phyloP scores from a whole-genome alignment of 1,284 basidiomycete species.

The Ustilago crameri region DNA sequence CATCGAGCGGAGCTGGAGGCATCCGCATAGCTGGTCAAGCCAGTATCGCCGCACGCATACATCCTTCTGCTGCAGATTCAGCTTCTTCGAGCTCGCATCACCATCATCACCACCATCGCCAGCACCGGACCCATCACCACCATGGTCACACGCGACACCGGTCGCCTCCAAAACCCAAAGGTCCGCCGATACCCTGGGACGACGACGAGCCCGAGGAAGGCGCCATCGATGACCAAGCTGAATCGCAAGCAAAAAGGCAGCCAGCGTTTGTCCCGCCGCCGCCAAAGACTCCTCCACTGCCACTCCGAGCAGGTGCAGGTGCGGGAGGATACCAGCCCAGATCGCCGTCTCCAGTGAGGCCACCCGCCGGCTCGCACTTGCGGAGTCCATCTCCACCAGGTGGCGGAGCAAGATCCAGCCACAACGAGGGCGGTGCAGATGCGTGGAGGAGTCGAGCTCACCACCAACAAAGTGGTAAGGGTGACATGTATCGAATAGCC shows the following conservation, averaged over 20 bases:
- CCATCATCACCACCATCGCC: neutral
- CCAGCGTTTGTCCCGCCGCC: conserved; percentile 15
- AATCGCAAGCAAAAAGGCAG: neutral
- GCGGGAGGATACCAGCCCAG: neutral
- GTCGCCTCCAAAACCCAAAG: neutral
- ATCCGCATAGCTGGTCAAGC: conserved; percentile 43
- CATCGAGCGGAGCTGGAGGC: conserved; percentile 5
- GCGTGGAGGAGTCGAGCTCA: neutral
- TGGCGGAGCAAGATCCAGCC: too few relatives aligned
- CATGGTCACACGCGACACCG: conserved; percentile 1
- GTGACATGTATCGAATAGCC: neutral
- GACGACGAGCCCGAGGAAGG: conserved; percentile 50
- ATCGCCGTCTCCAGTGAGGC: neutral
- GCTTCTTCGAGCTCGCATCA: neutral
- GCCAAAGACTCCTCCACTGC: conserved; percentile 21
- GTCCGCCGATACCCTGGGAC: neutral
- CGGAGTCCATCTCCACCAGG: neutral
- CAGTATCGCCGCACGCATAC: conserved; percentile 6
- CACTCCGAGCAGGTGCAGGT: neutral
- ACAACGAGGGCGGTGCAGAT: neutral
- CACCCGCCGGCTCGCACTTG: neutral
- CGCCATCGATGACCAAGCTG: conserved; percentile 26
- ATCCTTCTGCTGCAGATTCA: conserved; percentile 1
- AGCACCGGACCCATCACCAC: too few relatives aligned
- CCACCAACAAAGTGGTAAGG: neutral